Percentiles rank a stretch among this genome's conserved stretches.
These are phyloP conservation scores for Tolypocladium tundrense DNA, from an alignment of 2,329 filamentous ascomycete species.

Conservation along the genomic window DNA sequence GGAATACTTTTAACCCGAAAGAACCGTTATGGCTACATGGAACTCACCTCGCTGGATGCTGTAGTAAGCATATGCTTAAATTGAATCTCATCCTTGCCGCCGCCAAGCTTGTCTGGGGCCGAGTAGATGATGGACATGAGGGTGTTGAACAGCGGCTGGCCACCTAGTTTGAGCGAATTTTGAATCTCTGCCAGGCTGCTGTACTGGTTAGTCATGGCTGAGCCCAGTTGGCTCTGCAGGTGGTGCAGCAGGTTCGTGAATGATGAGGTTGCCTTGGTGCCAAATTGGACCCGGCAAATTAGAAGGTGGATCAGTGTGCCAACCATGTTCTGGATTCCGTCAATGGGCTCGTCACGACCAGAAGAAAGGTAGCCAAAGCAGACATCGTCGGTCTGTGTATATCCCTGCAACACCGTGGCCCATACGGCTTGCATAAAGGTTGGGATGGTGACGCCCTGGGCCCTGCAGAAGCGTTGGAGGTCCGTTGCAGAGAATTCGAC, in stretches of 20 bases:
- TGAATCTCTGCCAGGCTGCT: neutral
- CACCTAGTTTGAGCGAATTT: neutral
- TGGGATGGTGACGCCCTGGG: neutral
- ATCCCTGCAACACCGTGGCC: neutral
- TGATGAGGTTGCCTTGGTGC: neutral
- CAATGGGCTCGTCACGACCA: slow-evolving; percentile 10
- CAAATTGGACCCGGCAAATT: neutral
- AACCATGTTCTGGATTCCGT: slow-evolving; percentile 8
- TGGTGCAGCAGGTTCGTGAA: neutral
- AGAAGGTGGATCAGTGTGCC: slow-evolving; percentile 8
- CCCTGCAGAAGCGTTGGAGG: neutral
- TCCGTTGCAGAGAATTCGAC: neutral
- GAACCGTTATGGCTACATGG: neutral
- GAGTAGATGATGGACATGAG: neutral
- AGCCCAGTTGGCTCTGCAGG: neutral
- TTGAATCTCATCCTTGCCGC: neutral
- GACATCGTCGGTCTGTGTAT: neutral
- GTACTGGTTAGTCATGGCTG: neutral
- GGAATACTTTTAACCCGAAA: neutral
- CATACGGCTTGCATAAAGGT: neutral
- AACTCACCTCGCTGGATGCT: neutral
- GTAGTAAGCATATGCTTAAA: neutral
- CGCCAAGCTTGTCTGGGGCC: neutral
- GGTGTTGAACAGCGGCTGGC: neutral
- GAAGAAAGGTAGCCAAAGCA: slow-evolving; percentile 8